Conservation (phyloP, 2,329 filamentous ascomycete genomes). For the Aspergillus aculeatinus region DNA sequence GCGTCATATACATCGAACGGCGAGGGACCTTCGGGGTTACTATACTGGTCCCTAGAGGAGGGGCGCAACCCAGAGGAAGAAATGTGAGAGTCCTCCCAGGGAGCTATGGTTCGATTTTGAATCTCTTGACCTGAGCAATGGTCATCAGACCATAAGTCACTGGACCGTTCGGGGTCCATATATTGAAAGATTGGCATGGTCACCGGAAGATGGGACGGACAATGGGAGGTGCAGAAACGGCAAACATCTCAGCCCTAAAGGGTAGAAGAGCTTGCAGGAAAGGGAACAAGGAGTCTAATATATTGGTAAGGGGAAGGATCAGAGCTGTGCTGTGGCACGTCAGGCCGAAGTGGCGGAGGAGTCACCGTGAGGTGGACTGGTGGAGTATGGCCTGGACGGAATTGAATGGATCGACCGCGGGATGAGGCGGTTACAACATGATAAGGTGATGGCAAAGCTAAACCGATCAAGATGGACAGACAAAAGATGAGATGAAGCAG, state of each 20-base stretch:
- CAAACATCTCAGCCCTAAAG: slow-evolving; percentile 28
- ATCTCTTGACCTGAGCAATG: slow-evolving; percentile 15
- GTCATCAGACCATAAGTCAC: slow-evolving; percentile 28
- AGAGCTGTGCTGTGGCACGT: slow-evolving; percentile 5
- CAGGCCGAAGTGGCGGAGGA: slow-evolving; percentile 13
- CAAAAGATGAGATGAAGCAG: neutral
- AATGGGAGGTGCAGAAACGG: slow-evolving; percentile 15
- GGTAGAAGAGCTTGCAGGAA: neutral
- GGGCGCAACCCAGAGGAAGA: slow-evolving; percentile 10
- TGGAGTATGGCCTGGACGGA: slow-evolving; percentile 2
- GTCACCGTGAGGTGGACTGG: slow-evolving; percentile 2
- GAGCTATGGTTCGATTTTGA: slow-evolving; percentile 7
- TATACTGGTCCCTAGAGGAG: slow-evolving; percentile 15
- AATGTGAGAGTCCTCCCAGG: slow-evolving; percentile 17
- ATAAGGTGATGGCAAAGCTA: neutral
- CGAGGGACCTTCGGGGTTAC: slow-evolving; percentile 16
- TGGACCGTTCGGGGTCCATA: slow-evolving; percentile 32
- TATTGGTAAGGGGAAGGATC: neutral
- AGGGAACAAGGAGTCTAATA: neutral
- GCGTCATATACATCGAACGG: slow-evolving; percentile 24
- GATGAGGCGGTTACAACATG: neutral
- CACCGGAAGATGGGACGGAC: slow-evolving; percentile 17
- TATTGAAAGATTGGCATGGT: slow-evolving; percentile 39
- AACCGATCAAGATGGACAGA: neutral
- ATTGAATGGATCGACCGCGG: neutral